phyloP scores from a whole-genome alignment of 495 filamentous ascomycete genomes.

The Neurospora sp. region DNA sequence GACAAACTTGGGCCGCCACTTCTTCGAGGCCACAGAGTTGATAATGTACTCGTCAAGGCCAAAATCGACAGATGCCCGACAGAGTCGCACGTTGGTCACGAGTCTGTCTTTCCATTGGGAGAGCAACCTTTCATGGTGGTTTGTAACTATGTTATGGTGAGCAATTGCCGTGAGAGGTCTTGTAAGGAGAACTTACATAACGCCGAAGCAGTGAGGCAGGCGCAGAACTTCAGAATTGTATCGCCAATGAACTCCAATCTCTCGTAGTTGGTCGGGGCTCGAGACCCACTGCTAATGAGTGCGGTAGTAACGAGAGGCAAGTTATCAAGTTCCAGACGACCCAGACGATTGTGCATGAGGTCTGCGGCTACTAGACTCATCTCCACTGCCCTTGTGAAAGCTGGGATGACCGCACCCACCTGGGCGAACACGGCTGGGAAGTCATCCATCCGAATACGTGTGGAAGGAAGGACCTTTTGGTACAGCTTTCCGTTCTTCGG shows the following conservation, averaged over 20 bases:
- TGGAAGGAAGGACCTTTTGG: slow-evolving; percentile 22
- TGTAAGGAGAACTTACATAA: slow-evolving; percentile 25
- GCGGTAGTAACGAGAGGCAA: slow-evolving; percentile 57
- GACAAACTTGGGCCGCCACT: slow-evolving; percentile 61
- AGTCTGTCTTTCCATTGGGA: slow-evolving; percentile 56
- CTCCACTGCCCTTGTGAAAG: slow-evolving; percentile 62
- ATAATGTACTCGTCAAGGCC: slow-evolving; percentile 70
- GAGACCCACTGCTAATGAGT: slow-evolving; percentile 55
- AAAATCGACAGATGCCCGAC: slow-evolving; percentile 47
- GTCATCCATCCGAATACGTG: slow-evolving; percentile 34
- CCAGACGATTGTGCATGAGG: slow-evolving; percentile 52
- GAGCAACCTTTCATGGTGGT: slow-evolving; percentile 74
- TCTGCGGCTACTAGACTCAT: slow-evolving; percentile 51
- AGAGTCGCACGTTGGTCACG: slow-evolving; percentile 64
- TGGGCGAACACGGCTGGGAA: slow-evolving; percentile 51
- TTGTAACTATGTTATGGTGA: slow-evolving; percentile 31
- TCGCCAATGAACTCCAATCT: slow-evolving; percentile 87
- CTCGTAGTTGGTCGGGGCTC: slow-evolving; percentile 63
- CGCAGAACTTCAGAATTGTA: slow-evolving; percentile 68
- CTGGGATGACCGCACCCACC: slow-evolving; percentile 65
- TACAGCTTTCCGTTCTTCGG: slow-evolving; percentile 21
- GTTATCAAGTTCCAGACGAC: slow-evolving; percentile 42
- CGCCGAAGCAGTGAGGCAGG: slow-evolving; percentile 58
- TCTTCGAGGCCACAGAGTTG: slow-evolving; percentile 33
- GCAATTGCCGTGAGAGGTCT: neutral